Evolutionary conservation across 192 early-diverging fungal species (phyloP).

Genomic region (Coemansia sp.): DNA sequence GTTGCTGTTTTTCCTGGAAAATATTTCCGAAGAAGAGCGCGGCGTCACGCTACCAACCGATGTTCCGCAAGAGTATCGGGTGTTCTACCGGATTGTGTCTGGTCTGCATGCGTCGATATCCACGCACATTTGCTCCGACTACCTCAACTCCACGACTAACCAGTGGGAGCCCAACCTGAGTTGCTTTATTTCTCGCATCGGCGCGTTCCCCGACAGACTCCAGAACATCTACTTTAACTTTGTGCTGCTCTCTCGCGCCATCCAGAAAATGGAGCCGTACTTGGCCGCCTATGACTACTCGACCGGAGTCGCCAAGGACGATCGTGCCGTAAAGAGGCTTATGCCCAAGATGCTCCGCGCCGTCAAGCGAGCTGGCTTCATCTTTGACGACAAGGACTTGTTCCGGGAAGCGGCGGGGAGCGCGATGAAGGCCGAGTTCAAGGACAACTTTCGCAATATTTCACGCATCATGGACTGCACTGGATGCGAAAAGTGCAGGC

Average conservation of each 20-base stretch:
- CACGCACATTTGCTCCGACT: slow-evolving; percentile 96
- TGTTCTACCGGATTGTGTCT: slow-evolving; percentile 48
- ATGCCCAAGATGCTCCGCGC: slow-evolving; percentile 39
- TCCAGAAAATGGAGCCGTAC: slow-evolving; percentile 82
- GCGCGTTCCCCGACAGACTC: slow-evolving; percentile 85
- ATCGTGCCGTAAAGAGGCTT: slow-evolving; percentile 47
- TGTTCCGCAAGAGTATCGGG: slow-evolving; percentile 48
- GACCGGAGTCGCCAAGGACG: slow-evolving; percentile 64
- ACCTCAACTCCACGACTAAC: slow-evolving; percentile 83
- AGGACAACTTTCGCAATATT: slow-evolving; percentile 93
- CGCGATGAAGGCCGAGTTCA: slow-evolving; percentile 84
- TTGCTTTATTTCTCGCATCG: slow-evolving; percentile 90
- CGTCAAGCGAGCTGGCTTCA: slow-evolving; percentile 53
- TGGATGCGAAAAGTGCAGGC: slow-evolving; percentile 95
- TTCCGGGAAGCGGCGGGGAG: slow-evolving; percentile 70
- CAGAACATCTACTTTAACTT: slow-evolving; percentile 97
- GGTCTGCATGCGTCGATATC: slow-evolving; percentile 97
- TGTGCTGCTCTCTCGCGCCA: slow-evolving; percentile 80
- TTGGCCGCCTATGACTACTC: slow-evolving; percentile 75
- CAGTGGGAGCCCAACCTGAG: slow-evolving; percentile 90
- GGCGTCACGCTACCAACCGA: slow-evolving; percentile 54
- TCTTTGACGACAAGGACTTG: slow-evolving; percentile 90
- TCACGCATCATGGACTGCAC: slow-evolving; percentile 99
- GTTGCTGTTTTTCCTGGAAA: slow-evolving; percentile 55
- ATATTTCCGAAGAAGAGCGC: slow-evolving; percentile 57